These are phyloP conservation scores for Phytophthora agathidicida DNA, from an alignment of 352 stramenopile species.

Conservation along the genomic window DNA sequence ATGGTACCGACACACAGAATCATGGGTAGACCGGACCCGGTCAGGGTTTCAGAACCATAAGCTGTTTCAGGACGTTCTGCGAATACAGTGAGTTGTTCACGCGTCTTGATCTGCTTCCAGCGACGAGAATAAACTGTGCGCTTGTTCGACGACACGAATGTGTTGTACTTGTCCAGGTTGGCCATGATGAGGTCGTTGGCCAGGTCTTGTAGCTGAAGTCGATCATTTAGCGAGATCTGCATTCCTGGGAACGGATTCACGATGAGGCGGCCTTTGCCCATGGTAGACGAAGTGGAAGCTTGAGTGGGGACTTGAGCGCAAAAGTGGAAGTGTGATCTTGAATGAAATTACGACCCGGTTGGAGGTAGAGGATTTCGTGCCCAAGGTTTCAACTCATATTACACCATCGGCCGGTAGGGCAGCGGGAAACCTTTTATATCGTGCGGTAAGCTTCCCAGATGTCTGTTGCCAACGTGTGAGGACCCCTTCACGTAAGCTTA, in stretches of 20 bases:
- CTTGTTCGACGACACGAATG: slow-evolving; percentile 18
- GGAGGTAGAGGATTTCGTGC: too few species aligned
- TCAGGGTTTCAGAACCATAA: neutral
- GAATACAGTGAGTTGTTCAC: slow-evolving; percentile 43
- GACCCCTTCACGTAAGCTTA: too few species aligned
- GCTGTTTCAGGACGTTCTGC: slow-evolving; percentile 20
- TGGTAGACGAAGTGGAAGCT: slow-evolving; percentile 16
- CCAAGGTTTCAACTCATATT: too few species aligned
- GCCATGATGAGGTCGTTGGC: slow-evolving; percentile 27
- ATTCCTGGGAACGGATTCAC: slow-evolving; percentile 44
- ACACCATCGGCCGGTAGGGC: too few species aligned
- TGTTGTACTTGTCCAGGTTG: slow-evolving; percentile 23
- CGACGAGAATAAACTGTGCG: slow-evolving; percentile 24
- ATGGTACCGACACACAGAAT: slow-evolving; percentile 27
- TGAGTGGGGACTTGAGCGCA: too few species aligned
- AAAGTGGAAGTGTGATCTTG: too few species aligned
- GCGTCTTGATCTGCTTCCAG: slow-evolving; percentile 43
- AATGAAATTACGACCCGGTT: too few species aligned
- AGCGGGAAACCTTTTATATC: too few species aligned
- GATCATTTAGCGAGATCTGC: slow-evolving; percentile 11
- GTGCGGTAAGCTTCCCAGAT: too few species aligned
- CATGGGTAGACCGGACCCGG: slow-evolving; percentile 11
- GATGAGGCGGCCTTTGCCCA: slow-evolving; percentile 33
- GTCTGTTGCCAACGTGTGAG: too few species aligned
- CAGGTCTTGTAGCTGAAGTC: slow-evolving; percentile 29